Evolutionary conservation across 371 early-diverging fungal species (phyloP).

Genomic region (Apophysomyces sp.): DNA sequence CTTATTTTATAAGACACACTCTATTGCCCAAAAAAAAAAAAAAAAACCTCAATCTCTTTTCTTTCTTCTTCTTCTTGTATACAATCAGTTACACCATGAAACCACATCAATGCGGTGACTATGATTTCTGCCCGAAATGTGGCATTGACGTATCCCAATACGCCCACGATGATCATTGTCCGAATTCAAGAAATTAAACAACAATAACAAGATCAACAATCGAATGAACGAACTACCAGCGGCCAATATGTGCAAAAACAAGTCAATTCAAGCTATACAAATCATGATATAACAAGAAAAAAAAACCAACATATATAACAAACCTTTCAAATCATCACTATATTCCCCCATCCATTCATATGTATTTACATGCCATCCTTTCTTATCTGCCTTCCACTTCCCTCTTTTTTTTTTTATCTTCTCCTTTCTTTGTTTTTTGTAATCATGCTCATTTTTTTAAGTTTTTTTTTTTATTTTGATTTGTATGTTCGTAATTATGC

Average conservation of each 20-base stretch:
- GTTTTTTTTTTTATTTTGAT: background rate
- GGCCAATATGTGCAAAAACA: too few species aligned
- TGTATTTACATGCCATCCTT: background rate
- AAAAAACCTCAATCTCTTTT: too few species aligned
- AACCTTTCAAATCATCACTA: background rate
- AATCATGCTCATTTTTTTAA: background rate
- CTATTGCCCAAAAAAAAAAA: too few species aligned
- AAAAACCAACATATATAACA: too few species aligned
- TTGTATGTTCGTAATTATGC: constrained; percentile 1
- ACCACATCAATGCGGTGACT: background rate
- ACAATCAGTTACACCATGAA: background rate
- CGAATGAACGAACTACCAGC: too few species aligned
- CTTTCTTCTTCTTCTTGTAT: background rate
- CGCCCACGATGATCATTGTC: constrained; percentile 14
- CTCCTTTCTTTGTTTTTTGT: background rate
- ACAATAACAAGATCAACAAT: background rate
- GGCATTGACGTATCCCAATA: constrained; percentile 14
- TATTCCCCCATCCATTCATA: background rate
- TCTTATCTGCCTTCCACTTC: background rate
- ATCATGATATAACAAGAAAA: too few species aligned
- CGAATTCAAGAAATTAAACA: background rate
- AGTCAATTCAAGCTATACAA: too few species aligned
- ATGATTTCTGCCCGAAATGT: constrained; percentile 13
- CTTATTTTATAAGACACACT: too few species aligned
- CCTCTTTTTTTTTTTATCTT: background rate